Base-by-base conservation (phyloP, 179 eudicot genomes). In the Beta lomatogona region DNA sequence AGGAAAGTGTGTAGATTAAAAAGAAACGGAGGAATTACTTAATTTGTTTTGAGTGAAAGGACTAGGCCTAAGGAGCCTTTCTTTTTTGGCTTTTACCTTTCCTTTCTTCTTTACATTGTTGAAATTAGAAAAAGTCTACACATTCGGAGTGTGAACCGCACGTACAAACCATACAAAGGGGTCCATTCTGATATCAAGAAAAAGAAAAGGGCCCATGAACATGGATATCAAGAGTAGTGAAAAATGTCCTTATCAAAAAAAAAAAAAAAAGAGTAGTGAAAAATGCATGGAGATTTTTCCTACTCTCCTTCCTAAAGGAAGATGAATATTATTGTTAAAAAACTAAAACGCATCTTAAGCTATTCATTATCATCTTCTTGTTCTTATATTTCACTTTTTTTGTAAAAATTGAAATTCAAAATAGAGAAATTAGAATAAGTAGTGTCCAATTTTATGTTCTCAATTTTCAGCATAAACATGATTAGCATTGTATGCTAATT, bases 101-200 rank as follows among this genome's bases (percentile, higher is more conserved):
- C 5, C 45, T 14, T 28, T 31, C 25, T 12, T 65, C 25, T 31
- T 65, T 65, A 6, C 28, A 6, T 65, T 28, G 16, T 44, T 65
- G 12, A 31, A 65, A 28, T 10, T 44, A 25, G 7, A 65, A 25
- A 25, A 28, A 36, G 1, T 28, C 25, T 65, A 36, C 64, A 18
- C 21, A 21, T 64, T 64, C 15, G 19, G 36, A 19, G 68, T 21
- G 68, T 14, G n/a, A 71, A 45, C 48, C 22, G 28, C 54, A 46
- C n/a, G 16, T 71, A 71, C 74, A 71, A 71, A 18, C 74, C 48
- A 71, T 28, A 21, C 4, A 9, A 50, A 36, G 18, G 76, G 76
- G 11, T 72, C 22, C 36, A 72, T 72, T 53, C 22, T 73, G n/a
- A 14, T 73, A 73, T 15, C 61, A 73, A 59, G 76, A 53, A 72